phyloP scores from a whole-genome alignment of 768 basidiomycete species.

The Polyporus arcularius region DNA sequence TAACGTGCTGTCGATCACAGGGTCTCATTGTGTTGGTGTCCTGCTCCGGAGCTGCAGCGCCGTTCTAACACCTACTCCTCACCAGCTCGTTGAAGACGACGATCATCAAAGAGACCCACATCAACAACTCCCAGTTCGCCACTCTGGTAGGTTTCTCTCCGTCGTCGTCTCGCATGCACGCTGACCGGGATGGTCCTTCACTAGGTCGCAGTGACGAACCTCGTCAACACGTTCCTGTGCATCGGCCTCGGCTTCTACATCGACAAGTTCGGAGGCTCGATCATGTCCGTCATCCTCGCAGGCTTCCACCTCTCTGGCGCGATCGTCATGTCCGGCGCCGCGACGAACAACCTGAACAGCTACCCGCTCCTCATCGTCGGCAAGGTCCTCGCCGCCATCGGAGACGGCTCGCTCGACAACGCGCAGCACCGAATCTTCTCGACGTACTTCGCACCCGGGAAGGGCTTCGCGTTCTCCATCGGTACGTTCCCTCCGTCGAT shows the following conservation, averaged over 20 bases:
- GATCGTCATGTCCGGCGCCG: conserved; percentile 39
- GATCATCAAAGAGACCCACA: conserved; percentile 41
- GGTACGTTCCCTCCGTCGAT: no score
- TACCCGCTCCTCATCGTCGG: conserved; percentile 41
- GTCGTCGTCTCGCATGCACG: conserved; percentile 26
- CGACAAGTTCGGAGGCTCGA: conserved; percentile 42
- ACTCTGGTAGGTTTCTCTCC: conserved; percentile 32
- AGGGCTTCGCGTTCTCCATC: conserved; percentile 41
- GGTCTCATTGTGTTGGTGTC: conserved; percentile 38
- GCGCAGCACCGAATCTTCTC: conserved; percentile 46
- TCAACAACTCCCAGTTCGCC: conserved; percentile 47
- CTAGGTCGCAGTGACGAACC: conserved; percentile 27
- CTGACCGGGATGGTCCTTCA: neutral
- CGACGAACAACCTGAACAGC: conserved; percentile 41
- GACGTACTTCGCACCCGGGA: conserved; percentile 45
- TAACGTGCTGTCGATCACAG: conserved; percentile 20
- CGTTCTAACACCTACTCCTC: neutral
- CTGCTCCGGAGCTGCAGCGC: neutral
- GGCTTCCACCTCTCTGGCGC: conserved; percentile 39
- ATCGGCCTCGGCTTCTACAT: conserved; percentile 41
- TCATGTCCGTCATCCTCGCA: conserved; percentile 39
- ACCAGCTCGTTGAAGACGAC: conserved; percentile 42
- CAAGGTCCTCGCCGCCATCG: conserved; percentile 42
- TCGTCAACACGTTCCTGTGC: conserved; percentile 42
- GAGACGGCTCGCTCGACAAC: conserved; percentile 44